phyloP scores from a whole-genome alignment of 2,329 filamentous ascomycete species.

The Zasmidium citrigriseum region DNA sequence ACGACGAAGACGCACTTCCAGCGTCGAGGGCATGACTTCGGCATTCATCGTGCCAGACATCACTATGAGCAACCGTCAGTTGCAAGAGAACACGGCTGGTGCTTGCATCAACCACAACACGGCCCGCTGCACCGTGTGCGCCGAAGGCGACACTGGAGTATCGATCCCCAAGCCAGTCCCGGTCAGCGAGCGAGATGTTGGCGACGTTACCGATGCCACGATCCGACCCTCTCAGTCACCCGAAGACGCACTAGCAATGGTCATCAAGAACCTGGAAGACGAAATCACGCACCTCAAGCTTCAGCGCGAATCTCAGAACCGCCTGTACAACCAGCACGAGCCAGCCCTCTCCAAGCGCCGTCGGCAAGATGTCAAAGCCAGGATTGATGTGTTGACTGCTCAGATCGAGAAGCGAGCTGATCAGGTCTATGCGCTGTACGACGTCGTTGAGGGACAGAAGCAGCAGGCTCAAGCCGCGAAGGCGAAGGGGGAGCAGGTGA shows the following conservation, averaged over 20 bases:
- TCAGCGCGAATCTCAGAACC: constrained; percentile 63
- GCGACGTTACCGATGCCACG: constrained; percentile 59
- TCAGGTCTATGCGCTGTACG: constrained; percentile 79
- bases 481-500: constrained; percentile 57
- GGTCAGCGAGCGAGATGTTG: constrained; percentile 31
- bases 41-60: constrained; percentile 67
- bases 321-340: constrained; percentile 66
- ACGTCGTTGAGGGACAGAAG: constrained; percentile 81
- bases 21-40: constrained; percentile 57
- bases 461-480: constrained; percentile 64
- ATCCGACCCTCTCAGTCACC: constrained; percentile 66
- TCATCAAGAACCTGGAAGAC: constrained; percentile 79
- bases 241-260: constrained; percentile 72
- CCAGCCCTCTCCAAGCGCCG: constrained; percentile 65
- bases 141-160: constrained; percentile 34
- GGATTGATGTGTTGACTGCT: constrained; percentile 62
- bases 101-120: constrained; percentile 42
- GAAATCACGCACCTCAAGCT: constrained; percentile 76
- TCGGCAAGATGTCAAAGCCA: constrained; percentile 61
- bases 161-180: constrained; percentile 44
- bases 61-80: constrained; percentile 45
- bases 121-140: constrained; percentile 59
- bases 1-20: constrained; percentile 48
- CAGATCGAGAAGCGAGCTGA: constrained; percentile 72
- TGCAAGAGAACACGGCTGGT: constrained; percentile 19